Base-by-base conservation (phyloP, 768 basidiomycete species). In the Leucosporidium creatinivorum region DNA sequence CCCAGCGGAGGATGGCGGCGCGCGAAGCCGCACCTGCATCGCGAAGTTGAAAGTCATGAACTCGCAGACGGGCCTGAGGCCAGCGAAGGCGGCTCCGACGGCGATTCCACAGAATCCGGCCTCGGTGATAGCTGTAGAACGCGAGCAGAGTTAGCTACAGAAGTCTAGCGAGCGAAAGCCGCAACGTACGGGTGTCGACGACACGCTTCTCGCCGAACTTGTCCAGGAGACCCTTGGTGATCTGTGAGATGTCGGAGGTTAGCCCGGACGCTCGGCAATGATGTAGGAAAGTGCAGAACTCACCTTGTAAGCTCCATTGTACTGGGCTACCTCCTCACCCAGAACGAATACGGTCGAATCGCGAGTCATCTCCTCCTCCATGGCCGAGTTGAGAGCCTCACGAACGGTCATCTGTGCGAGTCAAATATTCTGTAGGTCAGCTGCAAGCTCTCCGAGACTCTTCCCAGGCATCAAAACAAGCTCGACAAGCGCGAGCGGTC, bases 41-140 rank as follows among this genome's bases (percentile, higher is more conserved):
- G 94, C 94, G 78, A 99, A 98, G 84, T 99, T 98, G 84, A 94
- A 98, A 21, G 94, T 98, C 94, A 97, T 98, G 83, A 97, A 99
- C 83, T 98, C 94, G 84, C 93, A 97, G 76, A 99, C 84, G 69
- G 96, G 96, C 74, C 93, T 85, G 65, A 99, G 85, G 76, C 96
- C 96, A 75, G 91, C 86, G 47, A 98, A 84, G 56, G 91, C 96
- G 69, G 96, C 86, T 77, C 96, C 96, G 68, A 92, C 88, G 5
- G 94, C 94, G 65, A 99, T 77, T 81, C 96, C 96, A 78, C 91
- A 89, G 80, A 99, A 99, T 78, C 96, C 96, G 88, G 94, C 92
- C 81, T 99, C 94, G 36, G 93, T 96, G 67, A 78, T 78, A 58
- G 77, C 78, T 65, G 76, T 75, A 73, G 33, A 8, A n/a, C 17